Evolutionary conservation across 257 asterid species (phyloP).

Genomic region (Solanum clarkiae): DNA sequence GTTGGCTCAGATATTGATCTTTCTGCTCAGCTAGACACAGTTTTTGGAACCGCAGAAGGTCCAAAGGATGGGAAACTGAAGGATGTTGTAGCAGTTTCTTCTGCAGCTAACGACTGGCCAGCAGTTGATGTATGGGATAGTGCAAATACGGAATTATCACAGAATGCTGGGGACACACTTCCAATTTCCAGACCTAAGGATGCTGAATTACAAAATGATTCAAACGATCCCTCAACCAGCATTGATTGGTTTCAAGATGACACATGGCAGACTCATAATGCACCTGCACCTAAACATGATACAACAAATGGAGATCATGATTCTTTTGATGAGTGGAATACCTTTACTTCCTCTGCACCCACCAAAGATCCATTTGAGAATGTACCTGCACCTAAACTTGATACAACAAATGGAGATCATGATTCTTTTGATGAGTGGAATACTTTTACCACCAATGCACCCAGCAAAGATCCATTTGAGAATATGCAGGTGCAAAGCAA

Average conservation of each 20-base stretch:
- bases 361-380: conserved; percentile 25
- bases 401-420: neutral
- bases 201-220: conserved; percentile 5
- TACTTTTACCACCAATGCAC: conserved; percentile 1
- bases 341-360: conserved; percentile 43
- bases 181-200: conserved; percentile 16
- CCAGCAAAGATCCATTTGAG: neutral
- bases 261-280: conserved; percentile 20
- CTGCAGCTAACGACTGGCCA: conserved; percentile 37
- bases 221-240: conserved; percentile 16
- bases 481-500: neutral
- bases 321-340: conserved; percentile 54
- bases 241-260: conserved; percentile 47
- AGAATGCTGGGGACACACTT: conserved; percentile 21
- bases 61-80: conserved; percentile 14
- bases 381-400: conserved; percentile 5
- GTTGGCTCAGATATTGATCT: conserved; percentile 31
- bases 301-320: conserved; percentile 15
- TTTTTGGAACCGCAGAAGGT: conserved; percentile 36
- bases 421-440: conserved; percentile 4
- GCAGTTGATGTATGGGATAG: conserved; percentile 41
- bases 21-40: conserved; percentile 51
- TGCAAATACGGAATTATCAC: conserved; percentile 18
- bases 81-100: conserved; percentile 24
- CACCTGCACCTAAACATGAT: conserved; percentile 14